phyloP scores from a whole-genome alignment of 2,329 filamentous ascomycete genomes.

The Botrytis cinerea region DNA sequence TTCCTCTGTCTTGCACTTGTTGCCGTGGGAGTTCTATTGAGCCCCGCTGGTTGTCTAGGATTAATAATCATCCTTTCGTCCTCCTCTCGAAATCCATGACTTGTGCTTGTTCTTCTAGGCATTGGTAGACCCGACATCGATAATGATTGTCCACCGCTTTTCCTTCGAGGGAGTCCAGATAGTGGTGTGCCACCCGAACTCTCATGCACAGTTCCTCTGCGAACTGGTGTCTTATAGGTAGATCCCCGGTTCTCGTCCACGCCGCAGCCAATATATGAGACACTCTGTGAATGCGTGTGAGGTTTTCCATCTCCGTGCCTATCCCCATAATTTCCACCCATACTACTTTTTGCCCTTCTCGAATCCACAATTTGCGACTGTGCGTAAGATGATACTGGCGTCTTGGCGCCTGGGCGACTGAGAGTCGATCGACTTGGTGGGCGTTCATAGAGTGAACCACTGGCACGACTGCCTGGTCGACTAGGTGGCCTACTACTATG shows the following conservation, averaged over 20 bases:
- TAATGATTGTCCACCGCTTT: constrained; percentile 48
- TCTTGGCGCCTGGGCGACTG: constrained; percentile 39
- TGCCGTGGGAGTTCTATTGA: not conserved
- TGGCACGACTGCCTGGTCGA: constrained; percentile 39
- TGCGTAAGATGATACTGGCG: constrained; percentile 42
- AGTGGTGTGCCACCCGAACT: constrained; percentile 50
- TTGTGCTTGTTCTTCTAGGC: constrained; percentile 37
- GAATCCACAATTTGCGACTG: constrained; percentile 39
- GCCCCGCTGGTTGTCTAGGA: constrained; percentile 24
- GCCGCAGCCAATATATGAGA: constrained; percentile 37
- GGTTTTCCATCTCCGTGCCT: constrained; percentile 31
- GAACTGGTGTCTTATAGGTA: constrained; percentile 45
- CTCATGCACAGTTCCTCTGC: constrained; percentile 45
- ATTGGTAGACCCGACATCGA: constrained; percentile 21
- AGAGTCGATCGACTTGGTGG: constrained; percentile 37
- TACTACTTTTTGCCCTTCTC: constrained; percentile 39
- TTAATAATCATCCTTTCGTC: constrained; percentile 36
- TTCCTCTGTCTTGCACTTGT: constrained; percentile 45
- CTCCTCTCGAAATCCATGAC: constrained; percentile 33
- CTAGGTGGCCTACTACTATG: constrained; percentile 30
- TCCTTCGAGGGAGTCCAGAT: constrained; percentile 50
- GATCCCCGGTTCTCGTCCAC: constrained; percentile 37
- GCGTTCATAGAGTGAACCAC: constrained; percentile 36
- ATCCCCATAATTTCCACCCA: constrained; percentile 39
- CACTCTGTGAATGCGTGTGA: constrained; percentile 42